These are phyloP conservation scores for Eucalyptus pauciflora DNA, from an alignment of 345 rosid genomes.

Conservation along the genomic window DNA sequence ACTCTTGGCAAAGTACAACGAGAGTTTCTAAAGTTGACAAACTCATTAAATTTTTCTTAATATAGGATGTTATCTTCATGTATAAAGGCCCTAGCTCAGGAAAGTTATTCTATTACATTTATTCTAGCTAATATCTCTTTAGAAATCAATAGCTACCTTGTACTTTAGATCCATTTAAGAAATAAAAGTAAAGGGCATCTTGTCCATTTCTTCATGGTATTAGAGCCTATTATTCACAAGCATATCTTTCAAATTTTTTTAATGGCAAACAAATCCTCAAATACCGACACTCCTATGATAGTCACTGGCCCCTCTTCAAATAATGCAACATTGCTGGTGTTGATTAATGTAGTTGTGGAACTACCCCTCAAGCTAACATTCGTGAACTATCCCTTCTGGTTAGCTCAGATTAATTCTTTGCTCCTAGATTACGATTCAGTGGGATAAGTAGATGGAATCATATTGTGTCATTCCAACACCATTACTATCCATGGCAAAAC, in stretches of 20 bases:
- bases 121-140: too few species aligned
- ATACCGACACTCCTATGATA: background rate
- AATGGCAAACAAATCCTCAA: background rate
- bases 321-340: rapidly evolving
- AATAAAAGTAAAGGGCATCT: too few species aligned
- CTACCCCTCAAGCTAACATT: background rate
- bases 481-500: background rate
- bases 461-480: background rate
- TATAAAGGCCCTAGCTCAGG: too few species aligned
- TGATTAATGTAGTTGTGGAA: background rate
- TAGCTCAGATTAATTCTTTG: background rate
- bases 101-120: too few species aligned
- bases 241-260: background rate
- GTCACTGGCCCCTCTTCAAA: background rate
- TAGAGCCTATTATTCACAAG: background rate
- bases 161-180: too few species aligned
- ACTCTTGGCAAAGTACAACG: too few species aligned
- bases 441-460: background rate
- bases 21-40: too few species aligned
- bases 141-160: too few species aligned
- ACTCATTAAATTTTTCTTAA: too few species aligned
- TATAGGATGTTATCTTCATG: too few species aligned
- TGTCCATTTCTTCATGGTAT: too few species aligned
- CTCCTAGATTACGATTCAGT: background rate
- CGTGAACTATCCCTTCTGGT: background rate